Evolutionary conservation across 2,329 filamentous ascomycete species (phyloP).

Genomic region (Clonostachys rhizophaga): DNA sequence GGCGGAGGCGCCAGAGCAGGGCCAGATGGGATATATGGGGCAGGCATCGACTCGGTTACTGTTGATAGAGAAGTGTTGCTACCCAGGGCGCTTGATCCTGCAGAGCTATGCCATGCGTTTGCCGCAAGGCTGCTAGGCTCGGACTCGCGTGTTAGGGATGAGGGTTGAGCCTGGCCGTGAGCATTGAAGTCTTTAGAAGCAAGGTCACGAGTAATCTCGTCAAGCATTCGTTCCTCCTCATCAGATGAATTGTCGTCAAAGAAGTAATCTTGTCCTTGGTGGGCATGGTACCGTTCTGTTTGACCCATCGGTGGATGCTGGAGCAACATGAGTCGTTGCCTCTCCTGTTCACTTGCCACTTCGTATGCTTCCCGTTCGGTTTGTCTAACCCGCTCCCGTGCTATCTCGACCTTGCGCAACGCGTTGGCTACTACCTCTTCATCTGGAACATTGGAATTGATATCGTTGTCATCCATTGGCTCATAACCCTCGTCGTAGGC

Average conservation of each 20-base stretch:
- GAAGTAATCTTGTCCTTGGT: not conserved
- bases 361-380: slow-evolving; percentile 61
- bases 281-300: not conserved
- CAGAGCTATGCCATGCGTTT: slow-evolving; percentile 76
- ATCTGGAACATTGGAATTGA: slow-evolving; percentile 25
- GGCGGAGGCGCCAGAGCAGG: slow-evolving; percentile 37
- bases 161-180: slow-evolving; percentile 44
- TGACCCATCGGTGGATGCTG: not conserved
- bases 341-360: slow-evolving; percentile 31
- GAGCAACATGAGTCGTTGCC: slow-evolving; percentile 25
- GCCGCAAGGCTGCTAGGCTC: slow-evolving; percentile 77
- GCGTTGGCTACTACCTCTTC: slow-evolving; percentile 48
- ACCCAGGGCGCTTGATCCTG: slow-evolving; percentile 59
- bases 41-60: slow-evolving; percentile 54
- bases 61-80: slow-evolving; percentile 60
- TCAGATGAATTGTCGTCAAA: slow-evolving; percentile 59
- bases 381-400: slow-evolving; percentile 71
- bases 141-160: slow-evolving; percentile 69
- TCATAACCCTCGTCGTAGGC: slow-evolving; percentile 92
- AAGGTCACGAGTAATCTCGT: slow-evolving; percentile 84
- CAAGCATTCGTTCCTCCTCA: slow-evolving; percentile 73
- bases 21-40: slow-evolving; percentile 9
- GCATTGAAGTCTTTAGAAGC: slow-evolving; percentile 73
- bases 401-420: slow-evolving; percentile 65
- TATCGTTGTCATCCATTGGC: slow-evolving; percentile 52